Evolutionary conservation across 2,329 filamentous ascomycete genomes (phyloP).

Genomic region (Purpureocillium lavendulum): DNA sequence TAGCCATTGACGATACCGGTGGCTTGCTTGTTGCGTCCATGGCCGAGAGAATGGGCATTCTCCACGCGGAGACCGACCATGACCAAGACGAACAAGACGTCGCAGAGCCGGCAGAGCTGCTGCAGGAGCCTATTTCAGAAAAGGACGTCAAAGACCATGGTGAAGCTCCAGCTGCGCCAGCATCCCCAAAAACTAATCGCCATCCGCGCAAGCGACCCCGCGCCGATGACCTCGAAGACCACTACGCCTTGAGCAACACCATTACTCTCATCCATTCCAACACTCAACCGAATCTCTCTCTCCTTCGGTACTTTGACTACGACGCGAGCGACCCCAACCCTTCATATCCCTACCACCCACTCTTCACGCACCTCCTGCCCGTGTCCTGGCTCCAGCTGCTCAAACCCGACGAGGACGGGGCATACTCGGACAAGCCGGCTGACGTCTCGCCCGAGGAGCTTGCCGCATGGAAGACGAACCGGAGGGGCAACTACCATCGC

Average conservation of each 20-base stretch:
- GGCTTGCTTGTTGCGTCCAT: slow-evolving; percentile 75
- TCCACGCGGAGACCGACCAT: slow-evolving; percentile 41
- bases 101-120: background rate
- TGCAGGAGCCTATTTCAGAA: too few species aligned
- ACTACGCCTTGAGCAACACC: slow-evolving; percentile 64
- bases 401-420: slow-evolving; percentile 63
- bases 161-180: slow-evolving; percentile 4
- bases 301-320: slow-evolving; percentile 85
- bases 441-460: slow-evolving; percentile 52
- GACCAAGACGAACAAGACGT: background rate
- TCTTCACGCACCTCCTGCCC: slow-evolving; percentile 72
- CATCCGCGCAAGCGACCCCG: slow-evolving; percentile 19
- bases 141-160: slow-evolving; percentile 1
- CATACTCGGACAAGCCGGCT: slow-evolving; percentile 61
- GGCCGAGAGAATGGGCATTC: slow-evolving; percentile 80
- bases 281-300: slow-evolving; percentile 77
- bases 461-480: slow-evolving; percentile 67
- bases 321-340: slow-evolving; percentile 58
- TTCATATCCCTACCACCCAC: slow-evolving; percentile 59
- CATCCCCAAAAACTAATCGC: slow-evolving; percentile 11
- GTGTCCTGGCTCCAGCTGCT: slow-evolving; percentile 90
- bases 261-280: slow-evolving; percentile 75
- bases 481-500: slow-evolving; percentile 77
- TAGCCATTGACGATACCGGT: slow-evolving; percentile 81
- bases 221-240: slow-evolving; percentile 48